Evolutionary conservation across 768 basidiomycete species (phyloP).

Genomic region (Agrocybe praecox): DNA sequence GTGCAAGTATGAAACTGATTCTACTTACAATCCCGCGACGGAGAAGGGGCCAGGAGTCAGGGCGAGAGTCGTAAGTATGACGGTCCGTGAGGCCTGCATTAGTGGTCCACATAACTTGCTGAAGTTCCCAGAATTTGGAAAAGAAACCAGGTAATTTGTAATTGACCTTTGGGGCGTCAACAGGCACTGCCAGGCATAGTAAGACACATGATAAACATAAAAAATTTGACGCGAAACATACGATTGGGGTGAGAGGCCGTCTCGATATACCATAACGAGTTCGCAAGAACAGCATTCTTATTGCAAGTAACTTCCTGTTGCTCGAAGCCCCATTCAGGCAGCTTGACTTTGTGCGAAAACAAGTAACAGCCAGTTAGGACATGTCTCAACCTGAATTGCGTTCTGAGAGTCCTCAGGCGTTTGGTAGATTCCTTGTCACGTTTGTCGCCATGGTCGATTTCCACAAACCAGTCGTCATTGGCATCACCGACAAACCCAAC

Average conservation of each 20-base stretch:
- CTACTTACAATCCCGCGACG: slow-evolving; percentile 86
- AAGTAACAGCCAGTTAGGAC: slow-evolving; percentile 91
- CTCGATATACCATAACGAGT: slow-evolving; percentile 95
- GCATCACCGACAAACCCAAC: slow-evolving; percentile 83
- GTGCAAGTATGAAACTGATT: neutral
- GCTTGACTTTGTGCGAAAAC: slow-evolving; percentile 97
- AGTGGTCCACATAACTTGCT: slow-evolving; percentile 95
- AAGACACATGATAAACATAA: neutral
- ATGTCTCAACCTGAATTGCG: slow-evolving; percentile 83
- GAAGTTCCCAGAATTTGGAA: slow-evolving; percentile 87
- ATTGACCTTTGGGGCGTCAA: slow-evolving; percentile 80
- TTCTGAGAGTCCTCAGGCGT: slow-evolving; percentile 78
- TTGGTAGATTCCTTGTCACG: slow-evolving; percentile 68
- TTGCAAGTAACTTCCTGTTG: slow-evolving; percentile 99
- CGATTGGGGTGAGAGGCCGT: slow-evolving; percentile 74
- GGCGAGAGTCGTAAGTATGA: slow-evolving; percentile 95
- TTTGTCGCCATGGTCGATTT: slow-evolving; percentile 73
- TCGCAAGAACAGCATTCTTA: slow-evolving; percentile 88
- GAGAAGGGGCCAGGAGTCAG: slow-evolving; percentile 87
- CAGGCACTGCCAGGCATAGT: slow-evolving; percentile 54
- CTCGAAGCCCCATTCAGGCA: slow-evolving; percentile 97
- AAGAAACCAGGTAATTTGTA: slow-evolving; percentile 91
- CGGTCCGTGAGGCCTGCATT: slow-evolving; percentile 95
- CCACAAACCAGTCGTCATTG: slow-evolving; percentile 93
- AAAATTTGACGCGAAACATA: slow-evolving; percentile 41